Percentiles rank a stretch among this genome's conserved stretches.
Evolutionary conservation across 1,284 basidiomycete species (phyloP).

Genomic region (Calocybe gambosa): DNA sequence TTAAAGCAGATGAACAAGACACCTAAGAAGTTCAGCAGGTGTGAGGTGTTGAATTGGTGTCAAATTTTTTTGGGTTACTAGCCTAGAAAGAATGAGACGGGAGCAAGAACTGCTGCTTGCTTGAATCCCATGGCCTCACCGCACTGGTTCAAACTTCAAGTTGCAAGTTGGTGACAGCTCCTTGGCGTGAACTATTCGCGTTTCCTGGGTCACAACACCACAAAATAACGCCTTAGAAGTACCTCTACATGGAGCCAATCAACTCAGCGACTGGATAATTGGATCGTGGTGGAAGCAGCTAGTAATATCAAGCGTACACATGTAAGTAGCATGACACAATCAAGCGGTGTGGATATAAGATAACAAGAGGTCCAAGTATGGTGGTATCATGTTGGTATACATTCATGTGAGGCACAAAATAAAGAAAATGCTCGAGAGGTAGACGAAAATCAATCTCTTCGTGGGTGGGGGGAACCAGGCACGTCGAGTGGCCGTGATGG

Average conservation of each 20-base stretch:
- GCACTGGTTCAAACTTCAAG: too few relatives aligned
- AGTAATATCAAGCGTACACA: conserved; percentile 31
- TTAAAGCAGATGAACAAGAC: conserved; percentile 85
- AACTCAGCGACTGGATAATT: too few relatives aligned
- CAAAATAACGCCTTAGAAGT: too few relatives aligned
- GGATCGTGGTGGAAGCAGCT: conserved; percentile 4
- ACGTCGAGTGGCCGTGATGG: conserved; percentile 28
- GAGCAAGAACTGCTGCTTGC: conserved; percentile 76
- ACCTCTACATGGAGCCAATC: too few relatives aligned
- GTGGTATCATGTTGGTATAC: conserved; percentile 20
- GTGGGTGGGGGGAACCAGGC: conserved; percentile 13
- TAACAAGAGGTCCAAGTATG: conserved; percentile 10
- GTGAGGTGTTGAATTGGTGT: not conserved
- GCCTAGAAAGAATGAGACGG: conserved; percentile 82
- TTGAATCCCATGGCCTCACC: conserved; percentile 77
- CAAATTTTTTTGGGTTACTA: conserved; percentile 17
- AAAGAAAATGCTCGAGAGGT: conserved; percentile 10
- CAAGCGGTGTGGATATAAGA: conserved; percentile 25
- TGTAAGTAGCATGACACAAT: conserved; percentile 20
- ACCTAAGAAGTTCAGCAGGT: conserved; percentile 36
- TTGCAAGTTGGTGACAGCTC: conserved; percentile 6
- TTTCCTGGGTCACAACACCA: not conserved
- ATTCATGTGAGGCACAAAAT: conserved; percentile 6
- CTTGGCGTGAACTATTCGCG: not conserved
- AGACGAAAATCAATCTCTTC: conserved; percentile 10